A percentile compares a stretch with the other conserved stretches of the same genome.
phyloP scores from a whole-genome alignment of 2,329 filamentous ascomycete species.

The Paracorniculantispora psalliotae region DNA sequence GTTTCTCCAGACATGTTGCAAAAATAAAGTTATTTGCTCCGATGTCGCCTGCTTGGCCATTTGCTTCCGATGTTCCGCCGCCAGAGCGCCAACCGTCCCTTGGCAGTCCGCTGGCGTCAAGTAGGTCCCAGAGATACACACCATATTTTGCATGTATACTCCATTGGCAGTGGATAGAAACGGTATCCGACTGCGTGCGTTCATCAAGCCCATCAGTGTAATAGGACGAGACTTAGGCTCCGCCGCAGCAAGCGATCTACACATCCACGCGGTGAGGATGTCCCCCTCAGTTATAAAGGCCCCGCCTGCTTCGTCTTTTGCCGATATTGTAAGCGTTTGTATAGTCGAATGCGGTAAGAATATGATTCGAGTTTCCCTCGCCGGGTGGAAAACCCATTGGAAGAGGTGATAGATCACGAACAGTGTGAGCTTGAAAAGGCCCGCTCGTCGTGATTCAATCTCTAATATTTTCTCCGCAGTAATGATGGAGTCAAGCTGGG shows the following conservation, averaged over 20 bases:
- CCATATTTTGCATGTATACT: constrained; percentile 6
- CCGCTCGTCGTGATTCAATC: too few relatives aligned
- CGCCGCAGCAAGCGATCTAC: constrained; percentile 16
- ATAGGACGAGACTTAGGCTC: constrained; percentile 17
- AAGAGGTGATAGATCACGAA: too few relatives aligned
- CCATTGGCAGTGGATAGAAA: neutral
- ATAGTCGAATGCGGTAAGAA: neutral
- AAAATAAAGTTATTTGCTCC: neutral
- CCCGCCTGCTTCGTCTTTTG: constrained; percentile 19
- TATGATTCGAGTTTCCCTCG: neutral
- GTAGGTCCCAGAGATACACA: too few relatives aligned
- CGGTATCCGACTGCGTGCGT: constrained; percentile 16
- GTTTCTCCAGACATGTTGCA: neutral
- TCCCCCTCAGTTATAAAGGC: constrained; percentile 40
- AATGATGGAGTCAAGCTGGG: neutral
- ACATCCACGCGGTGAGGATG: constrained; percentile 36
- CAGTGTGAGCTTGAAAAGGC: too few relatives aligned
- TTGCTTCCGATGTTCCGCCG: too few relatives aligned
- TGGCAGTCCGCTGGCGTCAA: too few relatives aligned
- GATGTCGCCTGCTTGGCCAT: constrained; percentile 1
- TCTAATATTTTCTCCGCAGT: too few relatives aligned
- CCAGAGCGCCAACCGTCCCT: too few relatives aligned
- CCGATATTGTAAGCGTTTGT: constrained; percentile 18
- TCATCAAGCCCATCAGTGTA: constrained; percentile 19
- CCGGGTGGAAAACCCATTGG: constrained; percentile 4